Conservation (phyloP, 345 rosid genomes). For the Moricandia arvensis region DNA sequence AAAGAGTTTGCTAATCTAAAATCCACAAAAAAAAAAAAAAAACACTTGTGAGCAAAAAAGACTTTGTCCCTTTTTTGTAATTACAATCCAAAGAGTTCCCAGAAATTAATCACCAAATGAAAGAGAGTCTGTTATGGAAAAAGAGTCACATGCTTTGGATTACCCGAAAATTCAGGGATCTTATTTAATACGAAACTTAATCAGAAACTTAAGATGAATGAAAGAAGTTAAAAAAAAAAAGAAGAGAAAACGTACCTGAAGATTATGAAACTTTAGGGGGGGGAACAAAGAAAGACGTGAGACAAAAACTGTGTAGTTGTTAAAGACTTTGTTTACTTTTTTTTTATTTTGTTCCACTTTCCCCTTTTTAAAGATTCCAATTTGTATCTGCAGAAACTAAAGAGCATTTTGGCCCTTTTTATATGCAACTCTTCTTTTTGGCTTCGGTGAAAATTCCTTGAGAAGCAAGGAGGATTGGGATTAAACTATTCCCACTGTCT, state of each 20-base stretch:
- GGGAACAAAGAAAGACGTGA: constrained; percentile 14
- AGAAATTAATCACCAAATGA: constrained; percentile 19
- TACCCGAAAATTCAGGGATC: constrained; percentile 6
- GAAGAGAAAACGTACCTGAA: constrained; percentile 34
- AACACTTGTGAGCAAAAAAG: neutral
- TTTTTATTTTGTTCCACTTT: neutral
- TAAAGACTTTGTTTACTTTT: neutral
- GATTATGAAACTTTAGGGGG: no score
- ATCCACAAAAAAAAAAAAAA: neutral
- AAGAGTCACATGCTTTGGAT: constrained; percentile 11
- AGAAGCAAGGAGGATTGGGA: constrained; percentile 35
- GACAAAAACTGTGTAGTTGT: constrained; percentile 15
- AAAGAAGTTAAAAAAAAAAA: no score
- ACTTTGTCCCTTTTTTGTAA: neutral
- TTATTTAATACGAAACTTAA: neutral
- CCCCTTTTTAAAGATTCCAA: neutral
- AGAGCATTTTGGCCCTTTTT: constrained; percentile 10
- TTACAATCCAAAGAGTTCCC: constrained; percentile 11
- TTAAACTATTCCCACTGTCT: constrained; percentile 16
- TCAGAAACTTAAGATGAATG: neutral
- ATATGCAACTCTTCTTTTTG: constrained; percentile 16
- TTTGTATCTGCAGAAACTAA: constrained; percentile 6
- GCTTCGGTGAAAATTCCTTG: constrained; percentile 24
- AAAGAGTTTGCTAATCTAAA: neutral
- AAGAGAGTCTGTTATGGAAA: constrained; percentile 21